Conservation (phyloP, 345 rosid species). For the Luvunga scandens region DNA sequence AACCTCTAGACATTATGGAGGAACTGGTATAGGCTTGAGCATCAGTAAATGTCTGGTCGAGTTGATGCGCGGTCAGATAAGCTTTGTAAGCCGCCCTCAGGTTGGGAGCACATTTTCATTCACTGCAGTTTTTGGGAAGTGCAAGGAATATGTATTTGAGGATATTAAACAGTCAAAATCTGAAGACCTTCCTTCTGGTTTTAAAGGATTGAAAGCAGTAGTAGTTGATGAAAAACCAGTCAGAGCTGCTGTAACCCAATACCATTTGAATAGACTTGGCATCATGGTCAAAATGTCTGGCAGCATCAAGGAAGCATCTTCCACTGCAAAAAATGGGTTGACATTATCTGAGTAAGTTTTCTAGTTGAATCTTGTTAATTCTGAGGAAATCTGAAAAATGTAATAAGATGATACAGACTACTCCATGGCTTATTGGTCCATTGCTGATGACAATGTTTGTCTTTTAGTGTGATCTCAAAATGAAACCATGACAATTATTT, state of each 20-base stretch:
- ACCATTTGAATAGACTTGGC: slow-evolving; percentile 93
- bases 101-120: slow-evolving; percentile 90
- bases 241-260: slow-evolving; percentile 84
- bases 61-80: slow-evolving; percentile 90
- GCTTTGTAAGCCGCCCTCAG: slow-evolving; percentile 71
- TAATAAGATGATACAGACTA: neutral
- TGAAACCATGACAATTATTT: neutral
- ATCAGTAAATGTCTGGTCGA: slow-evolving; percentile 92
- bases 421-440: neutral
- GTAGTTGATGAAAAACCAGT: slow-evolving; percentile 86
- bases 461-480: neutral
- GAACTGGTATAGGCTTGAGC: slow-evolving; percentile 98
- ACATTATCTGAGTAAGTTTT: slow-evolving; percentile 48
- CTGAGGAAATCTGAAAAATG: neutral
- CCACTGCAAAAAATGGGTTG: slow-evolving; percentile 50
- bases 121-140: slow-evolving; percentile 59
- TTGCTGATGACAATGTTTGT: neutral
- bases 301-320: slow-evolving; percentile 39
- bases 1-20: slow-evolving; percentile 86
- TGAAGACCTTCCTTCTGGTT: slow-evolving; percentile 68
- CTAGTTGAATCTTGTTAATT: neutral
- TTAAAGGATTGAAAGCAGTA: slow-evolving; percentile 74
- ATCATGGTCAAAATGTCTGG: slow-evolving; percentile 62
- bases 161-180: slow-evolving; percentile 48
- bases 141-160: slow-evolving; percentile 30